Conservation (phyloP, 331 rosid genomes). For the Quercus phellos region DNA sequence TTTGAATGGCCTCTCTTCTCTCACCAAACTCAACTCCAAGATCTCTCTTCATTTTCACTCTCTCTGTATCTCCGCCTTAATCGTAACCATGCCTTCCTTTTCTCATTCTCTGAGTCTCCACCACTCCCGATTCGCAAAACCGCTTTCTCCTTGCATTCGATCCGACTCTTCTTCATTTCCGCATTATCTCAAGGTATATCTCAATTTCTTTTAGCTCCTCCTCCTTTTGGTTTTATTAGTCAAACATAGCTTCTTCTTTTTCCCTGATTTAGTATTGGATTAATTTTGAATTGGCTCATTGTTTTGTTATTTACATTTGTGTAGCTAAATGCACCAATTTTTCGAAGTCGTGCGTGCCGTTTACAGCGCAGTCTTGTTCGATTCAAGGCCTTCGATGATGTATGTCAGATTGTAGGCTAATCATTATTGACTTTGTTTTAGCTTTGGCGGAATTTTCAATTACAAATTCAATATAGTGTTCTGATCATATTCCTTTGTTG, state of each 20-base stretch:
- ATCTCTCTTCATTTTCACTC: not conserved
- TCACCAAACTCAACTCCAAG: slow-evolving; percentile 14
- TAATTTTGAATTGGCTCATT: not conserved
- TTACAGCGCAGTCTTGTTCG: slow-evolving; percentile 20
- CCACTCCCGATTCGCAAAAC: slow-evolving; percentile 19
- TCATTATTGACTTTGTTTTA: not conserved
- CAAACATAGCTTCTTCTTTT: not conserved
- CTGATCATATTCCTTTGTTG: not conserved
- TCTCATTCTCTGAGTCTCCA: slow-evolving; percentile 25
- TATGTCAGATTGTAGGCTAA: slow-evolving; percentile 8
- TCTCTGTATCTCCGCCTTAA: not conserved
- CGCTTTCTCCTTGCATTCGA: slow-evolving; percentile 8
- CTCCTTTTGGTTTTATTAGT: not conserved
- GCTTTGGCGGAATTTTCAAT: not conserved
- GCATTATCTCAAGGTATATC: not conserved
- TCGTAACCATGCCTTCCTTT: slow-evolving; percentile 35
- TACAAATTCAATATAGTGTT: too few relatives aligned
- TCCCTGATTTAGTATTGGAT: too few relatives aligned
- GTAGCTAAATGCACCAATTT: slow-evolving; percentile 39
- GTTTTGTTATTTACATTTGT: not conserved
- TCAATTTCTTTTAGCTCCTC: too few relatives aligned
- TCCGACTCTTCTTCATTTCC: not conserved
- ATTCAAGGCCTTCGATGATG: slow-evolving; percentile 54
- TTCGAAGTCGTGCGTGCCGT: slow-evolving; percentile 16
- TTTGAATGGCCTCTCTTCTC: slow-evolving; percentile 12